Evolutionary conservation across 2,329 filamentous ascomycete genomes (phyloP), one percentile per base, ranked within the genome.

Genomic region (Allantophomopsis lycopodina): DNA sequence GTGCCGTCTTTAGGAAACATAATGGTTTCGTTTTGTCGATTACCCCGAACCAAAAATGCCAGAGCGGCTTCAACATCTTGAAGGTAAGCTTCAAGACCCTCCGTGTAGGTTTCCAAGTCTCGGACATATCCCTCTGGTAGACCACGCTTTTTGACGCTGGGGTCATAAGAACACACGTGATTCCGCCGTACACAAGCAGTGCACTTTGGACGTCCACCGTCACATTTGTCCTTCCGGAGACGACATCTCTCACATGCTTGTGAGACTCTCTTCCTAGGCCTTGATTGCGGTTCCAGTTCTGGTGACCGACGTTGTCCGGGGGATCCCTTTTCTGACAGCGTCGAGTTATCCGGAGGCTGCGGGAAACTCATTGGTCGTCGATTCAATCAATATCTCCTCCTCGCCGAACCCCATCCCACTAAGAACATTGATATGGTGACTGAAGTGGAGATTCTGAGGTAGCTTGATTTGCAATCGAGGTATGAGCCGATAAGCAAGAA

Each of bases 61-160:
- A 74, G 61, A 33, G 60, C 56, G 42, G 61, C 57, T 49, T 73
- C 69, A 32, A 63, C 61, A 5, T 62, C 64, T 14, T 65, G 56
- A 18, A 66, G 63, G 32, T 65, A 64, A 40, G 62, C 59, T 44
- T 76, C 71, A 2, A 70, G 58, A 49, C 71, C 63, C 10, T 70
- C 71, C 53, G 73, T 63, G 13, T 72, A 61, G 38, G 74, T 55
- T 48, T 88, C 83, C 14, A 88, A 63, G 0, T 79, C 80, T 28
- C 81, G 71, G 40, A 88, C 79, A 52, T 87, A 86, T 13, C 83
- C 83, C n/a, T 83, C 83, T 49, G 82, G 82, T 10, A 88, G 74
- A 4, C 83, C 83, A 46, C 83, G 69, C 56, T 86, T 86, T 58
- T 84, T 85, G 7, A 79, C 76, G 40, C 75, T 76, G 40, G 79